phyloP scores from a whole-genome alignment of 1,284 basidiomycete species.

The Ceratobasidium sp. region DNA sequence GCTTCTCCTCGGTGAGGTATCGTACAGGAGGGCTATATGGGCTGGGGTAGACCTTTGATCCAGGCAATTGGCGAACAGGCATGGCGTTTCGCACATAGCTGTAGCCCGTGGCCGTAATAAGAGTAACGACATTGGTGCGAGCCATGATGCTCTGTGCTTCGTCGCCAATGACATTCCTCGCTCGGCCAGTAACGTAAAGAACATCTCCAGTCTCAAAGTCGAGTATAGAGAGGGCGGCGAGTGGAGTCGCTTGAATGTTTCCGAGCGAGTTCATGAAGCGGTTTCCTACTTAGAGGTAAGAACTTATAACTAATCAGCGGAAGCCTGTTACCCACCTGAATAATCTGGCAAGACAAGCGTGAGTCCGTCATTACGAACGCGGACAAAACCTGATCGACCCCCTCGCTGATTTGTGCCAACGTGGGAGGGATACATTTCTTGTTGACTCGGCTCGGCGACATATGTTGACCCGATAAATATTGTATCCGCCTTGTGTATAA shows the following conservation, averaged over 20 bases:
- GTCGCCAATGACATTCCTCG: constrained; percentile 58
- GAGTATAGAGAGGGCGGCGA: constrained; percentile 63
- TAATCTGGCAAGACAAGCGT: constrained; percentile 67
- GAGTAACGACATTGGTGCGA: constrained; percentile 59
- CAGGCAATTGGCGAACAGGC: constrained; percentile 56
- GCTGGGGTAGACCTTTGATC: constrained; percentile 52
- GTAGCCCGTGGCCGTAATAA: constrained; percentile 59
- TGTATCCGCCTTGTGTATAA: constrained; percentile 60
- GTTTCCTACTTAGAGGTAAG: constrained; percentile 55
- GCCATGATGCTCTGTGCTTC: constrained; percentile 62
- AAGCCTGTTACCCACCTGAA: constrained; percentile 54
- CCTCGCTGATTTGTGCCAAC: constrained; percentile 70
- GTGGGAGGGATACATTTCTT: constrained; percentile 57
- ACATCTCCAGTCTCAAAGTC: constrained; percentile 62
- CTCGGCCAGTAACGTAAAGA: constrained; percentile 66
- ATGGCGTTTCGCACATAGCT: constrained; percentile 62
- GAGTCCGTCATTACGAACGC: constrained; percentile 60
- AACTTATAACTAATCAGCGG: constrained; percentile 3
- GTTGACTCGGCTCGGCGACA: constrained; percentile 51
- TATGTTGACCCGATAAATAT: constrained; percentile 64
- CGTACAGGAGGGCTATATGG: constrained; percentile 67
- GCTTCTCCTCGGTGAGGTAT: constrained; percentile 58
- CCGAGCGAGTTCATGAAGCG: constrained; percentile 66
- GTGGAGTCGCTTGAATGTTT: constrained; percentile 63
- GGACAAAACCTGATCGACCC: constrained; percentile 64